Evolutionary conservation across 1,139 yeast species (phyloP), one percentile per base, ranked within the genome.

Genomic region (Diutina scorzettiae): DNA sequence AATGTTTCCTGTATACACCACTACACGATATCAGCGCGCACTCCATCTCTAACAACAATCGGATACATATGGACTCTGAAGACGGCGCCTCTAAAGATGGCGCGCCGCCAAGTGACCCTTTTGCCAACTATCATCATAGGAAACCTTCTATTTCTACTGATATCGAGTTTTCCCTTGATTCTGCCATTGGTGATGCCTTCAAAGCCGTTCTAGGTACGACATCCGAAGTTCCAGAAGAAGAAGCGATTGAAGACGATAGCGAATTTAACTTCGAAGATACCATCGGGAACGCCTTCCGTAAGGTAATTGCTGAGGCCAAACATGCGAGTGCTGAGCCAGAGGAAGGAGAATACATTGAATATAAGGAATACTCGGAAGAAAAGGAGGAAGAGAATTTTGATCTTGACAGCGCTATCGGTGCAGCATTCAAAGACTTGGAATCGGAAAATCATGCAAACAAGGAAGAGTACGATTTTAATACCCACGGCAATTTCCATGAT

Each of bases 111-210:
- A 19, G 14, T 21, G 24, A 32, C 16, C 37, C 24, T 20, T 32
- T 32, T 20, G 37, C 37, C 14, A 23, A 23, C 19, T 34, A 34
- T n/a, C 27, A 23, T 8, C 28, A 21, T 16, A 27, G 39, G 17
- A 34, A 34, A 23, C 28, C 28, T 12, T 25, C 20, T 24, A 21
- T 21, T 14, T 23, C 28, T 7, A 21, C 19, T 14, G 39, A 21
- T 23, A 9, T 34, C 5, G 52, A 49, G 5, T 43, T 50, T 17
- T 62, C 57, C 34, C 49, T 58, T 19, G 56, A 56, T 36, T 56
- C 52, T 29, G 66, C 63, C 3, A 61, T 60, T 23, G 62, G 59
- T 5, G 51, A 58, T 46, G 67, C 64, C 2, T 54, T 60, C 40
- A 51, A 47, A n/a, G 28, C 39, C 9, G 39, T 34, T 5, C 16